phyloP scores from a whole-genome alignment of 352 stramenopile genomes.

The Poterioochromonas sp. region DNA sequence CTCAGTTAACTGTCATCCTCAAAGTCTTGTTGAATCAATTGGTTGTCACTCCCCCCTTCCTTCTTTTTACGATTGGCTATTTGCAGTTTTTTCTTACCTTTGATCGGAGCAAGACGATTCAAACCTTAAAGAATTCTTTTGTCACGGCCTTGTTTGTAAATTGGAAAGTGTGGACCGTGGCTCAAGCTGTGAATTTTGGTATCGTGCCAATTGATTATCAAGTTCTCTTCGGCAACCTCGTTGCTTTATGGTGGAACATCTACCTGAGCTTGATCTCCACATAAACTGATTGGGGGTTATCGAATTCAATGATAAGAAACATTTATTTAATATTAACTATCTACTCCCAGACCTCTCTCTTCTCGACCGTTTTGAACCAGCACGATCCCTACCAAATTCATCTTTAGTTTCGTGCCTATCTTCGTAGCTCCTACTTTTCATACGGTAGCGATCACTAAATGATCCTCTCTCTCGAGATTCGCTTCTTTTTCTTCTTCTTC shows the following conservation, averaged over 20 bases:
- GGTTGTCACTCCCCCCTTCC: constrained; percentile 40
- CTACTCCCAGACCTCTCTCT: too few relatives aligned
- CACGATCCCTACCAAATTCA: not conserved
- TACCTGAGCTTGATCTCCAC: too few relatives aligned
- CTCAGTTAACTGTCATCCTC: constrained; percentile 21
- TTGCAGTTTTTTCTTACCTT: constrained; percentile 33
- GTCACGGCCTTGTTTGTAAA: constrained; percentile 37
- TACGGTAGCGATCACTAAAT: too few relatives aligned
- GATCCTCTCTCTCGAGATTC: too few relatives aligned
- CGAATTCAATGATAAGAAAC: too few relatives aligned
- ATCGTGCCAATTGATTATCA: constrained; percentile 41
- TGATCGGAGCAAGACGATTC: constrained; percentile 13
- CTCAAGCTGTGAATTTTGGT: constrained; percentile 45
- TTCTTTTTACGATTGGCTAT: constrained; percentile 35
- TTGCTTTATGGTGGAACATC: constrained; percentile 43
- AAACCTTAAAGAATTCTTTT: constrained; percentile 33
- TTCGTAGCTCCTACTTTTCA: too few relatives aligned
- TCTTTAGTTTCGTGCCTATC: too few relatives aligned
- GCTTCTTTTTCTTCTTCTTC: too few relatives aligned
- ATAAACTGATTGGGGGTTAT: too few relatives aligned
- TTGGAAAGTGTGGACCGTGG: constrained; percentile 45
- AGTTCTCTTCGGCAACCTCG: constrained; percentile 42
- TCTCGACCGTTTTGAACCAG: too few relatives aligned
- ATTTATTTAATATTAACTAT: too few relatives aligned
- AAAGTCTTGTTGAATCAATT: constrained; percentile 40